phyloP scores from a whole-genome alignment of 768 basidiomycete species.

The Kwoniella sp. region DNA sequence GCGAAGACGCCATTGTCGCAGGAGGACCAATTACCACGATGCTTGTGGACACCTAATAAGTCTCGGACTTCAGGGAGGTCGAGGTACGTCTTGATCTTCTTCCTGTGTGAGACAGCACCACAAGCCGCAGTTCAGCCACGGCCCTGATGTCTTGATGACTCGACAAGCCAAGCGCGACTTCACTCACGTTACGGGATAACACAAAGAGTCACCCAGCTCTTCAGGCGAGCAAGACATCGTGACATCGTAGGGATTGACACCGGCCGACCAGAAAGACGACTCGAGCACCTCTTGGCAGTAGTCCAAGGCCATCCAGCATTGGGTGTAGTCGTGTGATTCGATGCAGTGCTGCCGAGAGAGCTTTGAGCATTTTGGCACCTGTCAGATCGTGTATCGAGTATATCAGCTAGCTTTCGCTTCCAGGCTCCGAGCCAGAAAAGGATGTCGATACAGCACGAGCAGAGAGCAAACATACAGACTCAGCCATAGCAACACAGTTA shows the following conservation, averaged over 20 bases:
- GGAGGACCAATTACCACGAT: slow-evolving; percentile 62
- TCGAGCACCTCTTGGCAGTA: slow-evolving; percentile 69
- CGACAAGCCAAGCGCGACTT: neutral
- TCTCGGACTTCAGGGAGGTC: slow-evolving; percentile 63
- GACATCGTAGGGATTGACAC: slow-evolving; percentile 65
- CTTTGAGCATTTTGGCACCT: slow-evolving; percentile 70
- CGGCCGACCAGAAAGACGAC: slow-evolving; percentile 57
- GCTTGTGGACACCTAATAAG: slow-evolving; percentile 65
- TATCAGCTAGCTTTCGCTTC: too few relatives aligned
- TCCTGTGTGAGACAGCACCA: slow-evolving; percentile 22
- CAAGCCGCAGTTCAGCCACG: neutral
- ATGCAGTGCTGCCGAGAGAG: slow-evolving; percentile 66
- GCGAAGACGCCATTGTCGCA: slow-evolving; percentile 63
- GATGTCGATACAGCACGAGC: neutral
- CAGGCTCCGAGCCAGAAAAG: neutral
- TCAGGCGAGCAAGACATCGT: slow-evolving; percentile 63
- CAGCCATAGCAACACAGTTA: slow-evolving; percentile 51
- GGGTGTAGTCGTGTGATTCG: slow-evolving; percentile 67
- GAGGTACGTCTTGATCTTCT: slow-evolving; percentile 66
- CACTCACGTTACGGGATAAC: slow-evolving; percentile 63
- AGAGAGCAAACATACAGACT: slow-evolving; percentile 43
- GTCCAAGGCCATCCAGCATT: slow-evolving; percentile 67
- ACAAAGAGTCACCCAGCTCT: slow-evolving; percentile 62
- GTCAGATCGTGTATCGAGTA: neutral
- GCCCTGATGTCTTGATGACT: neutral